These are phyloP conservation scores for Aureobasidium lini DNA, from an alignment of 2,329 filamentous ascomycete genomes.

Conservation along the genomic window DNA sequence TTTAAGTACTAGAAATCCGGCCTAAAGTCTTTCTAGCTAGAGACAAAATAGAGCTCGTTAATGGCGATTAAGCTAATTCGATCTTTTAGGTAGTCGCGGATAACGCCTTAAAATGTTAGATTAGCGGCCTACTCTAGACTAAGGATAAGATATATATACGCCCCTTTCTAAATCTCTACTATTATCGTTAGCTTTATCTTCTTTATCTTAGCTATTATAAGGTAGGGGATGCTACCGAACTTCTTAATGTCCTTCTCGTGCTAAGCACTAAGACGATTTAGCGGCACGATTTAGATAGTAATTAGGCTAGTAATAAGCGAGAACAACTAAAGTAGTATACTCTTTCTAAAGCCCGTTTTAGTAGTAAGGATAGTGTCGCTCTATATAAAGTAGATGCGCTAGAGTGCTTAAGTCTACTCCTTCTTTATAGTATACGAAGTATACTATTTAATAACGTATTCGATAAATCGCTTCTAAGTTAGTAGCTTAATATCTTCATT, in stretches of 20 bases:
- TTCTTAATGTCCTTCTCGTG: not conserved
- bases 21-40: not conserved
- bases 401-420: not conserved
- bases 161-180: not conserved
- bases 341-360: not conserved
- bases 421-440: not conserved
- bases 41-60: not conserved
- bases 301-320: not conserved
- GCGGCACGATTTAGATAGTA: not conserved
- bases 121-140: not conserved
- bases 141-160: not conserved
- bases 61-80: not conserved
- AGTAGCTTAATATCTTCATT: not conserved
- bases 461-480: not conserved
- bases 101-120: not conserved
- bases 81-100: not conserved
- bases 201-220: not conserved
- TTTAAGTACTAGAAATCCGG: not conserved
- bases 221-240: not conserved
- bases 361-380: not conserved
- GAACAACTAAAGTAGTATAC: not conserved
- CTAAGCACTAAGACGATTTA: not conserved
- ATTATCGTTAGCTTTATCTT: not conserved
- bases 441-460: not conserved
- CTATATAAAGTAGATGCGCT: not conserved